Conservation (phyloP, 148 eudicot genomes). For the Talinum fruticosum region DNA sequence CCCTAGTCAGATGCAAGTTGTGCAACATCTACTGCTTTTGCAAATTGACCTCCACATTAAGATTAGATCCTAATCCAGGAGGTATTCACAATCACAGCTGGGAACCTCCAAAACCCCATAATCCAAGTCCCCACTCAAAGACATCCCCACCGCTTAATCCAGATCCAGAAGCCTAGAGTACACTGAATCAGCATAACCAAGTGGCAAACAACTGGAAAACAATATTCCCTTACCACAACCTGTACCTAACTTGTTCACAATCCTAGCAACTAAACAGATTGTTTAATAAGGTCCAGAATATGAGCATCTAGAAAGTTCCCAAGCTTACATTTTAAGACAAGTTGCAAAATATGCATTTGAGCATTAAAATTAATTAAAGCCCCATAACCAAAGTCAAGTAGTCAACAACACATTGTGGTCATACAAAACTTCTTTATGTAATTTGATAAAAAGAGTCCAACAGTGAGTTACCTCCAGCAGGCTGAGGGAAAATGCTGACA, state of each 20-base stretch:
- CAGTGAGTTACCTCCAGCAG: slow-evolving; percentile 77
- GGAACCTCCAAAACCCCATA: not conserved
- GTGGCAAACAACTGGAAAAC: no score
- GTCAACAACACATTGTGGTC: not conserved
- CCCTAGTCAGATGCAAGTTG: not conserved
- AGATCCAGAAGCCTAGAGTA: not conserved
- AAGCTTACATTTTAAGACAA: not conserved
- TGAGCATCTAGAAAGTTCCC: not conserved
- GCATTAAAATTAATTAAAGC: not conserved
- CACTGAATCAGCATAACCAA: not conserved
- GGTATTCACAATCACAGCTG: not conserved
- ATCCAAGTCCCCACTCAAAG: not conserved
- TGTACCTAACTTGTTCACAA: not conserved
- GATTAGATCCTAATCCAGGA: not conserved
- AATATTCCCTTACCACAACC: not conserved
- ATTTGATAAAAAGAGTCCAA: not conserved
- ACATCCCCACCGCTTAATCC: not conserved
- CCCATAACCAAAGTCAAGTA: not conserved
- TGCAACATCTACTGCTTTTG: not conserved
- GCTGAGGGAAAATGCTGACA: slow-evolving; percentile 96
- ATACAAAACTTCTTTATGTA: not conserved
- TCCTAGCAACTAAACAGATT: not conserved
- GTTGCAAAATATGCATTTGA: slow-evolving; percentile 11
- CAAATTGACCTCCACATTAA: not conserved
- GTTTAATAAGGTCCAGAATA: not conserved